phyloP scores from a whole-genome alignment of 257 asterid genomes.

The Misopates orontium region DNA sequence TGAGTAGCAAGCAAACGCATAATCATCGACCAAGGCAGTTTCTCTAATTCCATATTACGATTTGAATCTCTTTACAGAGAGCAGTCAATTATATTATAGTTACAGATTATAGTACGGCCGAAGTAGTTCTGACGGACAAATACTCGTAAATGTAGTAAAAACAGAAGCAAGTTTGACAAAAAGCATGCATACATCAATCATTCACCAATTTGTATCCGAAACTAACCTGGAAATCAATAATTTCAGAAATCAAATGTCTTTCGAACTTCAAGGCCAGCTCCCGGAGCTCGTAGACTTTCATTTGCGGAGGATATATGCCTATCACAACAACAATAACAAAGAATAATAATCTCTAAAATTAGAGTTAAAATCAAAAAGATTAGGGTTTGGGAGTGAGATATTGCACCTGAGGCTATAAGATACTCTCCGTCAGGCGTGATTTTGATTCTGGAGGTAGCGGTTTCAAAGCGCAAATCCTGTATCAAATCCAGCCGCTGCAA shows the following conservation, averaged over 20 bases:
- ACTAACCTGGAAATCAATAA: constrained; percentile 70
- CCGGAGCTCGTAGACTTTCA: constrained; percentile 87
- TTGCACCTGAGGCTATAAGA: constrained; percentile 82
- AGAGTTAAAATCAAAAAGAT: not conserved
- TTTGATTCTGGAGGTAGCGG: constrained; percentile 80
- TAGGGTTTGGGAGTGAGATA: not conserved
- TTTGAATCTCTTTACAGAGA: too few relatives aligned
- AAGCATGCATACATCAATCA: not conserved
- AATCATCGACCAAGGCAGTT: too few relatives aligned
- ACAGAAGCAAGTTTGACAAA: constrained; percentile 5
- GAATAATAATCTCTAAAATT: constrained; percentile 8
- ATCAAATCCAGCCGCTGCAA: constrained; percentile 76
- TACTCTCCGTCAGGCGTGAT: constrained; percentile 86
- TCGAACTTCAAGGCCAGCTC: constrained; percentile 84
- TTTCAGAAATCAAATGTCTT: constrained; percentile 91
- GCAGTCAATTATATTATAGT: too few relatives aligned
- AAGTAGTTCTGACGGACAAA: too few relatives aligned
- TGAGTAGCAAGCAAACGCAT: too few relatives aligned
- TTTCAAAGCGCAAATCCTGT: constrained; percentile 93
- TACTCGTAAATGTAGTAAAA: not conserved
- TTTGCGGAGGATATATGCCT: constrained; percentile 98
- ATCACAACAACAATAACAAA: not conserved
- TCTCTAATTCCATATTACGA: too few relatives aligned
- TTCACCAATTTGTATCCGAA: constrained; percentile 11
- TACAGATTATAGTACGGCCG: too few relatives aligned